A percentile compares a stretch with the other conserved stretches of the same genome.
Conservation (phyloP, 352 stramenopile genomes). For the Pythium chondricola region DNA sequence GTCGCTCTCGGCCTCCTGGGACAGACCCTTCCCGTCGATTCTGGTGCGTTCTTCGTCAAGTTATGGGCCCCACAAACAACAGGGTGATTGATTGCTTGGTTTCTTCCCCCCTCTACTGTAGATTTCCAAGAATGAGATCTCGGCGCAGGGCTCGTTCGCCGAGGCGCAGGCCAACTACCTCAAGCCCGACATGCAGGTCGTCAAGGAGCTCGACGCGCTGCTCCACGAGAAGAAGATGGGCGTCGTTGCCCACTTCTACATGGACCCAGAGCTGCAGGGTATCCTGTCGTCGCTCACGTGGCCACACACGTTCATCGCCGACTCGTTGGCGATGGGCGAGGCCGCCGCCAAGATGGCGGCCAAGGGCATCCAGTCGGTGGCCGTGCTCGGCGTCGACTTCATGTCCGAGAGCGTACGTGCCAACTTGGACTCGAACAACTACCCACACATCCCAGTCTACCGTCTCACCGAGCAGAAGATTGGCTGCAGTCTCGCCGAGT, state of each 20-base stretch:
- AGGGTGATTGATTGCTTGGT: background rate
- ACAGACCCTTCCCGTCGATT: slow-evolving; percentile 72
- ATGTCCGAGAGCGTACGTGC: slow-evolving; percentile 95
- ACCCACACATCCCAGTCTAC: slow-evolving; percentile 92
- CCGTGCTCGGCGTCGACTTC: slow-evolving; percentile 96
- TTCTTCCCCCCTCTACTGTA: slow-evolving; percentile 16
- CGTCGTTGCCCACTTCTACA: slow-evolving; percentile 98
- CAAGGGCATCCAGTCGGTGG: slow-evolving; percentile 86
- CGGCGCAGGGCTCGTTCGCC: slow-evolving; percentile 83
- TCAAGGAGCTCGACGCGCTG: slow-evolving; percentile 81
- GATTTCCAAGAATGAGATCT: slow-evolving; percentile 69
- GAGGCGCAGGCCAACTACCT: slow-evolving; percentile 87
- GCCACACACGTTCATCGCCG: slow-evolving; percentile 92
- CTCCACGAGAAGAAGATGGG: slow-evolving; percentile 92
- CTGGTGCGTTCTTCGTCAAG: slow-evolving; percentile 34
- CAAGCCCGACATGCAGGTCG: slow-evolving; percentile 75
- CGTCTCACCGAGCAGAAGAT: slow-evolving; percentile 90
- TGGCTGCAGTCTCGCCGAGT: slow-evolving; percentile 93
- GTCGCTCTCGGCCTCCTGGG: slow-evolving; percentile 64
- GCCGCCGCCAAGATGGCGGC: slow-evolving; percentile 92
- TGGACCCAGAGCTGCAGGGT: slow-evolving; percentile 96
- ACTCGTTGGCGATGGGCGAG: slow-evolving; percentile 97
- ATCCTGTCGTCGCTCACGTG: slow-evolving; percentile 79
- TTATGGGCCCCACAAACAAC: background rate
- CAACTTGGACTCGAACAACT: slow-evolving; percentile 92